Percentiles rank a stretch among this genome's conserved stretches.
Evolutionary conservation across 306 rosid species (phyloP).

Genomic region (Citrullus colocynthis): DNA sequence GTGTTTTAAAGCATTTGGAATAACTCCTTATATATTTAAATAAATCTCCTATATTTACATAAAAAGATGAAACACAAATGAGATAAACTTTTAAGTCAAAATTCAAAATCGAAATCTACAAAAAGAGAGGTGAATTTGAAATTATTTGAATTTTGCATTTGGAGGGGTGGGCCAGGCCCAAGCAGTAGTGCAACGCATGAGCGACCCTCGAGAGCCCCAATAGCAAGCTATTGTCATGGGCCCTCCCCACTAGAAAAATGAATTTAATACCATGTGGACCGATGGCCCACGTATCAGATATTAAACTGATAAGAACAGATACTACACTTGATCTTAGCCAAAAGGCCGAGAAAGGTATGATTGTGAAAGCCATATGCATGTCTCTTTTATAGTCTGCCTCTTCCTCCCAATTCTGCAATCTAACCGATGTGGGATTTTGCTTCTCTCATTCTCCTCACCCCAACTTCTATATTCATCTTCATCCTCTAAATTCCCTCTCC

Average conservation of each 20-base stretch:
- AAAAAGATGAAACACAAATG: too few relatives aligned
- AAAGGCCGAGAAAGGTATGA: conserved; percentile 1
- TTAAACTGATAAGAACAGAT: conserved; percentile 2
- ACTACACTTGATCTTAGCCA: conserved; percentile 3
- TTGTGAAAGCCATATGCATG: fast-evolving
- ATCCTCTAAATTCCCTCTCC: too few relatives aligned
- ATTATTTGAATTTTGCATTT: too few relatives aligned
- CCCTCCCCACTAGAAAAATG: not conserved
- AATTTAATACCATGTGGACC: not conserved
- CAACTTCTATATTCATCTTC: too few relatives aligned
- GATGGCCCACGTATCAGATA: conserved; percentile 1
- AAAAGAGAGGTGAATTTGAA: too few relatives aligned
- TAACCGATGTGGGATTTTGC: not conserved
- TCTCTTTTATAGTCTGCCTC: not conserved
- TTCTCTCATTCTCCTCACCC: too few relatives aligned
- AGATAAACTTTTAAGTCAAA: too few relatives aligned
- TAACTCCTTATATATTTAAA: too few relatives aligned
- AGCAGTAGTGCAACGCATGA: not conserved
- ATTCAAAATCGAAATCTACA: too few relatives aligned
- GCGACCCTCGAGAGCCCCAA: not conserved
- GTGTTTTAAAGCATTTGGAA: too few relatives aligned
- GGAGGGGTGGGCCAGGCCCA: not conserved
- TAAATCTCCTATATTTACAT: too few relatives aligned
- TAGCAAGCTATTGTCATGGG: not conserved
- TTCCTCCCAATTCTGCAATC: not conserved